Conservation (phyloP, 345 rosid genomes). For the Pistacia vera region DNA sequence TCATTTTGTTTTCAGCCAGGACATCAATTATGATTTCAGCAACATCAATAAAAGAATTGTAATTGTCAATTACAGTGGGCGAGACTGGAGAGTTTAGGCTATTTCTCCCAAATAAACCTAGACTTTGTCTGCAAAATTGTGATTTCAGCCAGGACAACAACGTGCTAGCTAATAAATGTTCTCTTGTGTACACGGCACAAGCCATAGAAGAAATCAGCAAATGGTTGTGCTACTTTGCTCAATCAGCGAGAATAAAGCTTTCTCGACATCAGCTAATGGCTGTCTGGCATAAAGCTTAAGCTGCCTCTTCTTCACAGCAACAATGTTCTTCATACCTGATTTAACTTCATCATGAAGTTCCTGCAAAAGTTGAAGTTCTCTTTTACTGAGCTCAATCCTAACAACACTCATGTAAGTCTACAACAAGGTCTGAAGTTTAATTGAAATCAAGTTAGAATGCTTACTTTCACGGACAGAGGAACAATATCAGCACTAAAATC, state of each 20-base stretch:
- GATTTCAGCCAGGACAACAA: too few relatives aligned
- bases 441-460: conserved; percentile 16
- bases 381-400: background rate
- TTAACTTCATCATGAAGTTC: conserved; percentile 58
- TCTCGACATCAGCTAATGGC: conserved; percentile 71
- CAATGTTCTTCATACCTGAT: conserved; percentile 44
- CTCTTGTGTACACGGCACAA: too few relatives aligned
- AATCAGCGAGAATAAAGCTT: conserved; percentile 56
- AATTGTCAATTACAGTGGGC: too few relatives aligned
- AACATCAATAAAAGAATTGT: too few relatives aligned
- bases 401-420: background rate
- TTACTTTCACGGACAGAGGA: conserved; percentile 63
- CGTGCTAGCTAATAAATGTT: too few relatives aligned
- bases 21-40: too few relatives aligned
- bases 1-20: too few relatives aligned
- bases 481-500: conserved; percentile 63
- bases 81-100: too few relatives aligned
- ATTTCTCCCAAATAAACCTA: too few relatives aligned
- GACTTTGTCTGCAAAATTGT: background rate
- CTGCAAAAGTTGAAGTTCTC: conserved; percentile 36
- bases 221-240: conserved; percentile 21
- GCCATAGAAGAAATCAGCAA: too few relatives aligned
- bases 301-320: conserved; percentile 75
- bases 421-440: background rate
- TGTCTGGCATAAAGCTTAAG: conserved; percentile 79